Evolutionary conservation across 2,329 filamentous ascomycete genomes (phyloP), one percentile per base, ranked within the genome.

Genomic region (Calycina marina): DNA sequence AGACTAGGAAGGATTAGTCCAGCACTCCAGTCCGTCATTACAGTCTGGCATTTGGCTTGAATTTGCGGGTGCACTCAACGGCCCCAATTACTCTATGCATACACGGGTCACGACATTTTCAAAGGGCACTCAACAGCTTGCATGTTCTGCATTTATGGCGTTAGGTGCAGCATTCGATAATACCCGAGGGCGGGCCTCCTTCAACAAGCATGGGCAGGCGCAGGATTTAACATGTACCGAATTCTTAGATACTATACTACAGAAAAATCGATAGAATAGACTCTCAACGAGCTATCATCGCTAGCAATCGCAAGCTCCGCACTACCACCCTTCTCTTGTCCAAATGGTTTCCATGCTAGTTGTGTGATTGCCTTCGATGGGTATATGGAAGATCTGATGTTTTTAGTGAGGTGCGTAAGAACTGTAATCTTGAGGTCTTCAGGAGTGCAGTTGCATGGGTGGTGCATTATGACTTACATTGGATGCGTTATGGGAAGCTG

Each of bases 281-380:
- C 54, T 42, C 72, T 60, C 30, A 77, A 50, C 25, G 72, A 73
- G 40, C 63, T 62, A 49, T 77, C 72, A 44, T 76, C 72, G 31
- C 72, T 52, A 18, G 50, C 52, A 28, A 55, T 48, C 25, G 46
- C 50, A 12, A 51, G 40, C 9, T 53, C 48, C 33, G 44, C 38
- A 13, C 18, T 29, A 25, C 30, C 32, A 9, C 27, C 13, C 11
- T 30, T 35, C 18, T 34, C 26, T 37, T 37, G 34, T 10, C 32
- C 39, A 10, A 44, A 14, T 4, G 77, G 78, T 40, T 72, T 65
- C 80, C 80, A 86, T 5, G 74, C 63, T 20, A 86, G 57, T 49
- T 79, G 74, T 5, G 49, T 54, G 26, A 54, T 49, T 18, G 45
- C 36, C 31, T 50, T 54, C 4, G 43, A 40, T 5, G 50, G 45